Percentiles rank a stretch among this genome's conserved stretches.
Conservation (phyloP, 129 eudicot genomes). For the Lactuca sativa region DNA sequence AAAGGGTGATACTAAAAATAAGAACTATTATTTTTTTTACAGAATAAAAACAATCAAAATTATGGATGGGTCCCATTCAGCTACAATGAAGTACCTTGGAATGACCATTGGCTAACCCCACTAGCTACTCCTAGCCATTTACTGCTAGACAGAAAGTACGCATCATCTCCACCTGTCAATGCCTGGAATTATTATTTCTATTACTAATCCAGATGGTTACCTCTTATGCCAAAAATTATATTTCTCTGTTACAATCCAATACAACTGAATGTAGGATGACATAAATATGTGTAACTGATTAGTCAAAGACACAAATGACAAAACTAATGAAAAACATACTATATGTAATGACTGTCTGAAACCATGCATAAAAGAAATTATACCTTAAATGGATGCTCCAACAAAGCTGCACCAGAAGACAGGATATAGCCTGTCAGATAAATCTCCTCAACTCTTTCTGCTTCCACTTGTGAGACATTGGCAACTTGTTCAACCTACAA, state of each 20-base stretch:
- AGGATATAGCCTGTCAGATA: conserved; percentile 35
- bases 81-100: conserved; percentile 55
- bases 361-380: not conserved
- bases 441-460: conserved; percentile 40
- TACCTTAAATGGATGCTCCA: conserved; percentile 86
- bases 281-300: conserved; percentile 1
- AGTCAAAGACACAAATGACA: conserved; percentile 9
- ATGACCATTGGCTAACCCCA: conserved; percentile 83
- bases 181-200: conserved; percentile 94
- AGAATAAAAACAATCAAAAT: not conserved
- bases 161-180: conserved; percentile 97
- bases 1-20: not conserved
- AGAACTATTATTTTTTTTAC: not conserved
- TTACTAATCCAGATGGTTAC: conserved; percentile 48
- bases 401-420: conserved; percentile 67
- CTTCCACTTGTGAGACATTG: conserved; percentile 33
- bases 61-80: not conserved
- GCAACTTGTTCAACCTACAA: conserved; percentile 36
- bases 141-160: conserved; percentile 56
- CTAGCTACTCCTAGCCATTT: conserved; percentile 85
- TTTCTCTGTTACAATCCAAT: not conserved
- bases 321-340: conserved; percentile 5
- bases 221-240: conserved; percentile 17
- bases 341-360: conserved; percentile 3
- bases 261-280: not conserved